A percentile compares a stretch with the other conserved stretches of the same genome.
Evolutionary conservation across 2,329 filamentous ascomycete species (phyloP).

Genomic region (Xylariales sp.): DNA sequence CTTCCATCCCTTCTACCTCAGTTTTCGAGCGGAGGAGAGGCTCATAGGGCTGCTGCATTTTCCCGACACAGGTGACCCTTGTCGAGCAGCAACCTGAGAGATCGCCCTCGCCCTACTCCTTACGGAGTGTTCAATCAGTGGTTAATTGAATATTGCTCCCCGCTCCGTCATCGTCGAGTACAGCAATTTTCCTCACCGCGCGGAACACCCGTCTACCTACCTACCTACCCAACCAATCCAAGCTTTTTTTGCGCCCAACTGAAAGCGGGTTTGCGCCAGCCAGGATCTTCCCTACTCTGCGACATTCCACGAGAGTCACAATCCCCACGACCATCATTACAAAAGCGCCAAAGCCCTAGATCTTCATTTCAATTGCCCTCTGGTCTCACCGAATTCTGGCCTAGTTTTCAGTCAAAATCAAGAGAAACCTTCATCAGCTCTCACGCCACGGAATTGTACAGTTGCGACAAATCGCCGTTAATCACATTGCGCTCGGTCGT

Average conservation of each 20-base stretch:
- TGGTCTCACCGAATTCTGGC: not conserved
- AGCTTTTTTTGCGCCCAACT: constrained; percentile 11
- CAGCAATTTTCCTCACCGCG: constrained; percentile 3
- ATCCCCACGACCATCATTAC: not conserved
- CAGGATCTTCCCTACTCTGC: constrained; percentile 11
- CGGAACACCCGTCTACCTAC: constrained; percentile 3
- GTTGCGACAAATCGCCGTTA: not conserved
- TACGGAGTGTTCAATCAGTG: not conserved
- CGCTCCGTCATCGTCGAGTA: no score
- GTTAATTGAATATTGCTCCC: no score
- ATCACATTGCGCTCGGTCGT: not conserved
- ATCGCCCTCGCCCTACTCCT: no score
- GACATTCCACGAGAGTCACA: constrained; percentile 1
- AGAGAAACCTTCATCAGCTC: not conserved
- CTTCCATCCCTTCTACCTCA: not conserved
- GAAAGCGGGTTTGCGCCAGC: constrained; percentile 7
- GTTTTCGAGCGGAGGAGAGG: constrained; percentile 7
- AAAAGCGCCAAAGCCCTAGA: constrained; percentile 3
- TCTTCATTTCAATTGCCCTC: constrained; percentile 4
- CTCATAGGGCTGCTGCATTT: constrained; percentile 8
- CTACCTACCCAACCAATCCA: not conserved
- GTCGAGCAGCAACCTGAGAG: no score
- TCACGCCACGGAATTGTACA: not conserved
- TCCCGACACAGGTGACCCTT: constrained; percentile 1
- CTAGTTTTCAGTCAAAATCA: not conserved